Conservation (phyloP, 768 basidiomycete species). For the Lentinula aciculospora region DNA sequence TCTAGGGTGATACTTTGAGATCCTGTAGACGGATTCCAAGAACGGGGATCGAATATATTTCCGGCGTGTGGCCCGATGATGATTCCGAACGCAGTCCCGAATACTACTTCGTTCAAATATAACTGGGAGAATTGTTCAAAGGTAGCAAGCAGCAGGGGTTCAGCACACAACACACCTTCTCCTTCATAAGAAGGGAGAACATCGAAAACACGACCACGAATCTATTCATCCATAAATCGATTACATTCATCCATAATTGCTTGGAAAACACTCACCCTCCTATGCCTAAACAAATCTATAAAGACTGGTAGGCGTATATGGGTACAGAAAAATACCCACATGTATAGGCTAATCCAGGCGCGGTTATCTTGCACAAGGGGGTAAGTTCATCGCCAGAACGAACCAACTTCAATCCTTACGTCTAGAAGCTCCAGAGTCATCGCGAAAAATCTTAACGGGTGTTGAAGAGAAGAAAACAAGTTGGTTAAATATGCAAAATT, state of each 20-base stretch:
- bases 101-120: constrained; percentile 90
- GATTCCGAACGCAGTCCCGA: constrained; percentile 66
- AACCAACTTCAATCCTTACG: neutral
- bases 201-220: constrained; percentile 60
- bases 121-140: constrained; percentile 47
- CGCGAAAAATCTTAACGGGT: too few species aligned
- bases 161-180: constrained; percentile 65
- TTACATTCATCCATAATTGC: neutral
- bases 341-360: constrained; percentile 52
- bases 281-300: neutral
- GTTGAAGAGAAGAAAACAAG: too few species aligned
- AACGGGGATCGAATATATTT: constrained; percentile 68
- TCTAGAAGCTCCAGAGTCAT: neutral
- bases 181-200: constrained; percentile 77
- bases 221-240: constrained; percentile 5
- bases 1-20: constrained; percentile 71
- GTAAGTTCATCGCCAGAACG: constrained; percentile 17
- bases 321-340: constrained; percentile 19
- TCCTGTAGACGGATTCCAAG: constrained; percentile 50
- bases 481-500: too few species aligned
- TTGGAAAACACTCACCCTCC: constrained; percentile 7
- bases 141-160: too few species aligned
- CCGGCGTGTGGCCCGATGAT: constrained; percentile 69
- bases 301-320: neutral
- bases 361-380: constrained; percentile 37